Percentiles rank a stretch among this genome's conserved stretches.
Evolutionary conservation across 2,329 filamentous ascomycete species (phyloP).

Genomic region (Trichothecium roseum): DNA sequence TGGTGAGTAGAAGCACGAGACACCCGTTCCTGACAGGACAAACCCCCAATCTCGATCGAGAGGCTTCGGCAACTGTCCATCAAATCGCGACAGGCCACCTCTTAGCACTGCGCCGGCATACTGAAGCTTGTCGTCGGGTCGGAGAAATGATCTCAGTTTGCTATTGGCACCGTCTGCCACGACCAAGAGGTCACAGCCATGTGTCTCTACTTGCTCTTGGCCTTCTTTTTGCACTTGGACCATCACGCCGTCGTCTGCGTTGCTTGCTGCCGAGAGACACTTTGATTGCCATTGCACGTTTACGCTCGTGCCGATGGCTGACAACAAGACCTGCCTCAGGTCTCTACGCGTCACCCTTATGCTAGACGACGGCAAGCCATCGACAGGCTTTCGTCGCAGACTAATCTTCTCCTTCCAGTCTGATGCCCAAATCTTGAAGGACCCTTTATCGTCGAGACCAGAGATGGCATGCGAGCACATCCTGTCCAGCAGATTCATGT

Average conservation of each 20-base stretch:
- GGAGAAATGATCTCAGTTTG: slow-evolving; percentile 24
- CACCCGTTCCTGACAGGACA: slow-evolving; percentile 25
- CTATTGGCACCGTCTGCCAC: slow-evolving; percentile 34
- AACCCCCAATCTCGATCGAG: slow-evolving; percentile 28
- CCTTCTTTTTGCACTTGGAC: slow-evolving; percentile 9
- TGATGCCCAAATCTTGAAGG: slow-evolving; percentile 29
- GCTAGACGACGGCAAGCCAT: slow-evolving; percentile 22
- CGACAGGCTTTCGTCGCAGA: slow-evolving; percentile 17
- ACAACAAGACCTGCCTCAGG: slow-evolving; percentile 21
- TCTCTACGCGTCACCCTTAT: slow-evolving; percentile 26
- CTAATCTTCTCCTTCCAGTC: slow-evolving; percentile 23
- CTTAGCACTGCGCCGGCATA: slow-evolving; percentile 28
- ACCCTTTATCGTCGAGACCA: slow-evolving; percentile 16
- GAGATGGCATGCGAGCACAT: slow-evolving; percentile 19
- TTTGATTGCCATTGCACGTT: slow-evolving; percentile 15
- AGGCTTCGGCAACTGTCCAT: slow-evolving; percentile 18
- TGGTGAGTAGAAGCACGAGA: slow-evolving; percentile 32
- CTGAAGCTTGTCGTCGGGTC: slow-evolving; percentile 26
- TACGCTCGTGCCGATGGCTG: slow-evolving; percentile 10
- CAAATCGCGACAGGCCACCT: slow-evolving; percentile 25
- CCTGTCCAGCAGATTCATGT: slow-evolving; percentile 25
- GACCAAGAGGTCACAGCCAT: slow-evolving; percentile 30
- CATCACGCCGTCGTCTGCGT: slow-evolving; percentile 12
- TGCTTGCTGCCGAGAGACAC: slow-evolving; percentile 13
- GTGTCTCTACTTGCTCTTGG: slow-evolving; percentile 4